Percentiles rank a stretch among this genome's conserved stretches.
phyloP scores from a whole-genome alignment of 129 eudicot species.

The Artemisia annua region DNA sequence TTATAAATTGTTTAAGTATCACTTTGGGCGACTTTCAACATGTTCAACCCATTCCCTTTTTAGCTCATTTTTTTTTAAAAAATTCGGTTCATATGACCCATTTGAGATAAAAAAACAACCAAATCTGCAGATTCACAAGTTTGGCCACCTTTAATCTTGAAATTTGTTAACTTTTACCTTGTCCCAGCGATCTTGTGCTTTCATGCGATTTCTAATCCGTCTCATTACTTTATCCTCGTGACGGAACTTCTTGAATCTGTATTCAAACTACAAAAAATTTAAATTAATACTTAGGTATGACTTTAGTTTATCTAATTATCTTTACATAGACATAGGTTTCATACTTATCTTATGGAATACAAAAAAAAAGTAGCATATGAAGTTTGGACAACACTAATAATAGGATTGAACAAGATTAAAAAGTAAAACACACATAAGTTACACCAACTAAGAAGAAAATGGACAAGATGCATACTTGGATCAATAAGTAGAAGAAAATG shows the following conservation, averaged over 20 bases:
- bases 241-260: constrained; percentile 80
- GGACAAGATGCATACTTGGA: constrained; percentile 66
- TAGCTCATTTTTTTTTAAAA: no score
- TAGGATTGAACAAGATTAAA: neutral
- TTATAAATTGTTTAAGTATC: neutral
- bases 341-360: neutral
- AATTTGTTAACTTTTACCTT: constrained; percentile 48
- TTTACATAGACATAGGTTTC: constrained; percentile 5
- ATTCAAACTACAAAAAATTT: constrained; percentile 60
- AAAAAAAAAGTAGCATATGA: neutral
- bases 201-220: constrained; percentile 62
- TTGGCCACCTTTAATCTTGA: constrained; percentile 1
- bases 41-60: neutral
- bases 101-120: neutral
- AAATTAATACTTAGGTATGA: constrained; percentile 7
- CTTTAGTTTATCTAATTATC: neutral
- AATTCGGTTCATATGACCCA: neutral
- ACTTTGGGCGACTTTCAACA: neutral
- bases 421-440: neutral
- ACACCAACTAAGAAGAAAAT: neutral
- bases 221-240: constrained; percentile 68
- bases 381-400: neutral
- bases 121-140: neutral
- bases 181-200: constrained; percentile 82
- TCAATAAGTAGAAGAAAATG: constrained; percentile 74